A percentile compares a stretch with the other conserved stretches of the same genome.
Evolutionary conservation across 2,329 filamentous ascomycete species (phyloP).

Genomic region (Arthrinium phaeospermum): DNA sequence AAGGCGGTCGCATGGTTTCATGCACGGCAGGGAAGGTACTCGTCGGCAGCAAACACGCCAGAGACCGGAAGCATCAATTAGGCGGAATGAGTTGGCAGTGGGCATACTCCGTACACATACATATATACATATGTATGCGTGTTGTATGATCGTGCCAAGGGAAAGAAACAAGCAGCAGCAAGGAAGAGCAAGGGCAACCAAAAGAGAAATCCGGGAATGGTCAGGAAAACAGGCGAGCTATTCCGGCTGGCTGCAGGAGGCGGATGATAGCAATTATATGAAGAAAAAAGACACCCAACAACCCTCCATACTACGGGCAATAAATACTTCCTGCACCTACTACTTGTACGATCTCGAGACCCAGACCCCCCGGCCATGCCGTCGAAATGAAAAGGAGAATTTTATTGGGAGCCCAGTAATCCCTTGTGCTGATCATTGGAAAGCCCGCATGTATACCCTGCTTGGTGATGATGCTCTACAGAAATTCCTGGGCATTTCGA

Average conservation of each 20-base stretch:
- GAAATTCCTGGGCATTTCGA: slow-evolving; percentile 6
- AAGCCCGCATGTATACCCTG: slow-evolving; percentile 15
- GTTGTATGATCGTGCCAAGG: neutral
- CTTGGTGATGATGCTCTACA: neutral
- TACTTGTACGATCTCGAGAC: neutral
- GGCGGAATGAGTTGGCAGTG: neutral
- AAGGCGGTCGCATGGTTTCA: neutral
- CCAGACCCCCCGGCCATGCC: neutral
- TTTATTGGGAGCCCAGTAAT: neutral
- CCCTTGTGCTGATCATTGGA: slow-evolving; percentile 15
- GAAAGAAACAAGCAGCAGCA: neutral
- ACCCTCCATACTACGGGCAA: neutral
- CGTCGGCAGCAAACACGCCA: neutral
- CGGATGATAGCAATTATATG: neutral
- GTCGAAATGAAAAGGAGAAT: slow-evolving; percentile 9
- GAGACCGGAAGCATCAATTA: neutral
- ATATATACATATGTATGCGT: neutral
- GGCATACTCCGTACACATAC: neutral
- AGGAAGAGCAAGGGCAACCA: neutral
- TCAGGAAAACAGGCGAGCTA: neutral
- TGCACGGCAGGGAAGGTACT: neutral
- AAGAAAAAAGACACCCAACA: neutral
- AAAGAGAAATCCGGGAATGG: neutral
- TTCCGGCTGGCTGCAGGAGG: slow-evolving; percentile 6
- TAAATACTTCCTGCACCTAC: neutral